These are phyloP conservation scores for Candida nonsorbophila DNA, from an alignment of 805 yeast genomes.

Conservation along the genomic window DNA sequence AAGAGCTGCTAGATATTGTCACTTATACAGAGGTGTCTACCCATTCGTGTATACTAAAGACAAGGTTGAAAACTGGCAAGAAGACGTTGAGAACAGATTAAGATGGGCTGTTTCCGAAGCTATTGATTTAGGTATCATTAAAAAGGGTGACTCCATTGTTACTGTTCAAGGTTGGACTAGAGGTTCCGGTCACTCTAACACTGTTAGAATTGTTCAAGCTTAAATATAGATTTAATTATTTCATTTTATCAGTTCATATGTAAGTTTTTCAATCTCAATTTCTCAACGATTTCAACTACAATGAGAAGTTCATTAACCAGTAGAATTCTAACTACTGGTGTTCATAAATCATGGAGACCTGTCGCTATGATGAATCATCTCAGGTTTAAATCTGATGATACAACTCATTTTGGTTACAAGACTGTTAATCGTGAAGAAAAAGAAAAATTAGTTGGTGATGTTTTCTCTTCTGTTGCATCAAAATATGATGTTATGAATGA, in stretches of 20 bases:
- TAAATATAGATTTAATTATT: no score
- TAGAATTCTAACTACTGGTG: no score
- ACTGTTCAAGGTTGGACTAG: slow-evolving; percentile 99
- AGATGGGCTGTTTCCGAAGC: slow-evolving; percentile 91
- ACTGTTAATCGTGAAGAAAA: slow-evolving; percentile 77
- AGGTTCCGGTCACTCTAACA: slow-evolving; percentile 98
- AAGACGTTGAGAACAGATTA: slow-evolving; percentile 93
- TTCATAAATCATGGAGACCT: no score
- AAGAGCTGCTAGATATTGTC: slow-evolving; percentile 90
- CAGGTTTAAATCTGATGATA: slow-evolving; percentile 18
- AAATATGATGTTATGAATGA: slow-evolving; percentile 97
- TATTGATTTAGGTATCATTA: slow-evolving; percentile 75
- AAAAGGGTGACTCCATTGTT: slow-evolving; percentile 83
- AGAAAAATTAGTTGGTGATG: slow-evolving; percentile 78
- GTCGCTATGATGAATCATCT: no score
- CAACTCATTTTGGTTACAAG: slow-evolving; percentile 93
- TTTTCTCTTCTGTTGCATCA: slow-evolving; percentile 91
- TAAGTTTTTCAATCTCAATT: no score
- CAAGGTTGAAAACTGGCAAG: slow-evolving; percentile 81
- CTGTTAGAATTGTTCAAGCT: slow-evolving; percentile 86
- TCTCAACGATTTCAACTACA: background rate
- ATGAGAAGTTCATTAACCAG: slow-evolving; percentile 2
- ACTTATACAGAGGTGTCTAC: slow-evolving; percentile 97
- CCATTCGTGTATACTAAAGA: slow-evolving; percentile 80
- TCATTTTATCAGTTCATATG: background rate